Evolutionary conservation across 2,329 filamentous ascomycete genomes (phyloP).

Genomic region (Aspergillus sojae): DNA sequence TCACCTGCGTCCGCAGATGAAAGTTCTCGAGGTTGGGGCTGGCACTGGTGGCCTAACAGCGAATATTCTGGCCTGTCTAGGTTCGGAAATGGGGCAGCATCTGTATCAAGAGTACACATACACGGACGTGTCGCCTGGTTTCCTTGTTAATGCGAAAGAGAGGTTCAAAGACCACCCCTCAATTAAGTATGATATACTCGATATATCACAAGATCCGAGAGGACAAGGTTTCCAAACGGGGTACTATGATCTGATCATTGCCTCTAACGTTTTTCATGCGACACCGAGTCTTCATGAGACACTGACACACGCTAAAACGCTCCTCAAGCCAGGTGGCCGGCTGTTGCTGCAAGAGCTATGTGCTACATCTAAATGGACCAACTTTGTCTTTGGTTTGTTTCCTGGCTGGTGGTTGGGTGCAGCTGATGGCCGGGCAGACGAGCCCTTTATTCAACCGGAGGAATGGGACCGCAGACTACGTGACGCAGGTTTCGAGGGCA

Average conservation of each 20-base stretch:
- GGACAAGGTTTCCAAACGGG: too few species aligned
- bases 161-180: too few species aligned
- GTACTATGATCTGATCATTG: too few species aligned
- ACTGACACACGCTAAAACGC: not conserved
- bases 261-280: not conserved
- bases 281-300: not conserved
- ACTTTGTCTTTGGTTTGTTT: not conserved
- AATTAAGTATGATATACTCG: too few species aligned
- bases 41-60: not conserved
- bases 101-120: too few species aligned
- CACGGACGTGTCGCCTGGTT: too few species aligned
- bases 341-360: not conserved
- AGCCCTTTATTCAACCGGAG: not conserved
- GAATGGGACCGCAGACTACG: not conserved
- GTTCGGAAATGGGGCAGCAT: too few species aligned
- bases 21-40: constrained; percentile 6
- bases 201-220: too few species aligned
- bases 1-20: too few species aligned
- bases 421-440: not conserved
- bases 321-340: not conserved
- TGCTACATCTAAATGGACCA: not conserved
- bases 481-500: not conserved
- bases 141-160: too few species aligned
- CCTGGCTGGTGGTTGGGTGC: not conserved
- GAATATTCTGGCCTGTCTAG: too few species aligned